phyloP scores from a whole-genome alignment of 2,329 filamentous ascomycete species.

The Sclerotinia borealis region DNA sequence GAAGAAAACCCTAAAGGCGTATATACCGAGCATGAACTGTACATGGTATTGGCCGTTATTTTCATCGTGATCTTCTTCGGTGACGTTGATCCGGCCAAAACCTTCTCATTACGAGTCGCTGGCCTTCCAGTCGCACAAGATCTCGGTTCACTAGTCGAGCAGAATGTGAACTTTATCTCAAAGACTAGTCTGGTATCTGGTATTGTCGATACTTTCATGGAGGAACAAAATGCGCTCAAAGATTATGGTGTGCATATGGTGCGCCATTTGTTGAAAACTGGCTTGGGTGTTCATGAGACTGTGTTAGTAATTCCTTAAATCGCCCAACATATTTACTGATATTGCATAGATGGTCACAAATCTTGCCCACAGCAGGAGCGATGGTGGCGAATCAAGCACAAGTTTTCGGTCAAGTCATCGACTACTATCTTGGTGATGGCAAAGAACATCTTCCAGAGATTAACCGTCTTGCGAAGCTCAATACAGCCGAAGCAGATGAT shows the following conservation, averaged over 20 bases:
- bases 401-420: slow-evolving; percentile 64
- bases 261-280: slow-evolving; percentile 56
- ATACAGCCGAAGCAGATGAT: slow-evolving; percentile 51
- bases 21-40: slow-evolving; percentile 45
- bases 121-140: slow-evolving; percentile 55
- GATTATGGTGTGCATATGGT: slow-evolving; percentile 60
- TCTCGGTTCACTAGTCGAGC: slow-evolving; percentile 55
- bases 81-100: slow-evolving; percentile 57
- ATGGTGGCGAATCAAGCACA: slow-evolving; percentile 66
- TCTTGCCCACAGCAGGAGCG: slow-evolving; percentile 59
- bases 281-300: slow-evolving; percentile 52
- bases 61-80: slow-evolving; percentile 63
- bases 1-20: slow-evolving; percentile 42
- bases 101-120: slow-evolving; percentile 52
- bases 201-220: slow-evolving; percentile 37
- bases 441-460: slow-evolving; percentile 55
- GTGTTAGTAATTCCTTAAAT: slow-evolving; percentile 44
- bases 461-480: slow-evolving; percentile 49
- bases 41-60: slow-evolving; percentile 34
- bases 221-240: slow-evolving; percentile 30
- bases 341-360: slow-evolving; percentile 42
- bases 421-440: slow-evolving; percentile 59
- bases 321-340: slow-evolving; percentile 32
- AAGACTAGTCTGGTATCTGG: slow-evolving; percentile 14
- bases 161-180: slow-evolving; percentile 49